Conservation (phyloP, 345 rosid genomes). For the Citrus mangshanensis region DNA sequence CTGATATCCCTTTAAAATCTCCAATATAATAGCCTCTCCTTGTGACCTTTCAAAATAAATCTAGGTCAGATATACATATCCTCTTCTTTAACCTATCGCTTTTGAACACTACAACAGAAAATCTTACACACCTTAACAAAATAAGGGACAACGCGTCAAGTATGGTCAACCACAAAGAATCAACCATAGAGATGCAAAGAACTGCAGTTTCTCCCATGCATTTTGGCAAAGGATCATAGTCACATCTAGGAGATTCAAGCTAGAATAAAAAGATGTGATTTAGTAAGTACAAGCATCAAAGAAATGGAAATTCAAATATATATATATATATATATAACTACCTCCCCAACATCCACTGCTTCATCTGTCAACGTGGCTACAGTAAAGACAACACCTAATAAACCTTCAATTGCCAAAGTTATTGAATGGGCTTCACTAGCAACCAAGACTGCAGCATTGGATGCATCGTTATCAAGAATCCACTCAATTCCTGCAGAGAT, state of each 20-base stretch:
- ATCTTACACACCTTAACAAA: conserved; percentile 67
- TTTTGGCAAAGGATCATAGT: conserved; percentile 55
- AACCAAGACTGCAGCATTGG: conserved; percentile 92
- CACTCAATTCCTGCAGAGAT: conserved; percentile 81
- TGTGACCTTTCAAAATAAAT: conserved; percentile 74
- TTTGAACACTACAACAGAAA: neutral
- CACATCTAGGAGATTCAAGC: conserved; percentile 91
- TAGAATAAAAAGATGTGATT: conserved; percentile 34
- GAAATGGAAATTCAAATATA: neutral
- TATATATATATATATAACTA: conserved; percentile 18
- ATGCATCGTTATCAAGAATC: conserved; percentile 97
- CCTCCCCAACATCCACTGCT: conserved; percentile 95
- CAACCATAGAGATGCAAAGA: conserved; percentile 88
- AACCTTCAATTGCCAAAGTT: conserved; percentile 90
- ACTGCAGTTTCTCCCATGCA: conserved; percentile 65
- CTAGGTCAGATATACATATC: conserved; percentile 27
- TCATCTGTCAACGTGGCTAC: conserved; percentile 96
- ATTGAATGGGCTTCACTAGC: conserved; percentile 99
- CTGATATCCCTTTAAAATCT: conserved; percentile 94
- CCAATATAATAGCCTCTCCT: conserved; percentile 97
- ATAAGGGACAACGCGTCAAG: conserved; percentile 95
- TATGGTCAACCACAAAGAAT: conserved; percentile 94
- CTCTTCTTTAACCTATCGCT: neutral
- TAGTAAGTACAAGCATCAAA: neutral
- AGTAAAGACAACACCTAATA: conserved; percentile 88